phyloP scores from a whole-genome alignment of 2,329 filamentous ascomycete genomes.

The Sclerotinia sclerotiorum region DNA sequence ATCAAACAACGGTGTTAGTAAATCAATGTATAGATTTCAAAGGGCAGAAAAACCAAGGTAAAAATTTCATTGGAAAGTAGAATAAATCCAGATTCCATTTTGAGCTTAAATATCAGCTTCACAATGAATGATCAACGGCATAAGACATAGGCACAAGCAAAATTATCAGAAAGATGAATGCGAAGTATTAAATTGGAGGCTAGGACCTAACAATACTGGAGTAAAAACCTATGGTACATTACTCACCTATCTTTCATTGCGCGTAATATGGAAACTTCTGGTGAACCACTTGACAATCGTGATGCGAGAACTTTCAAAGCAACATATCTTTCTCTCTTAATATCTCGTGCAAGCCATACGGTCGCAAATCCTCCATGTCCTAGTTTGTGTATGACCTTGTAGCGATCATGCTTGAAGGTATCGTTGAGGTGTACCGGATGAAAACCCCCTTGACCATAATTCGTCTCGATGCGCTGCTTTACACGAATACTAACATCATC shows the following conservation, averaged over 20 bases:
- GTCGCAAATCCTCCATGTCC: conserved; percentile 48
- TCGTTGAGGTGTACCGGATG: conserved; percentile 48
- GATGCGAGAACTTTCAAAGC: conserved; percentile 31
- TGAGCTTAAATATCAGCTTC: too few relatives aligned
- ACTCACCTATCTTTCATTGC: conserved; percentile 20
- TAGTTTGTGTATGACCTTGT: conserved; percentile 48
- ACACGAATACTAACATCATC: not conserved
- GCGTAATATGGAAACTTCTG: conserved; percentile 29
- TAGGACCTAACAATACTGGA: not conserved
- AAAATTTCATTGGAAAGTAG: too few relatives aligned
- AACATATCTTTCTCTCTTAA: conserved; percentile 26
- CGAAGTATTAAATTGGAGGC: not conserved
- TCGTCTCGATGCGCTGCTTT: conserved; percentile 16
- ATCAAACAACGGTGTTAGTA: not conserved
- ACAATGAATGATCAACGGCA: too few relatives aligned
- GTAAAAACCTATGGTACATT: not conserved
- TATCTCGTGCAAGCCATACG: conserved; percentile 47
- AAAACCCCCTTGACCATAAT: conserved; percentile 43
- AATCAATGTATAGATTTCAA: not conserved
- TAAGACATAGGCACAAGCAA: too few relatives aligned
- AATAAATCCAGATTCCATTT: too few relatives aligned
- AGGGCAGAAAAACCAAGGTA: too few relatives aligned
- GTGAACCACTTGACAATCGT: conserved; percentile 24
- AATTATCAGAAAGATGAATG: not conserved
- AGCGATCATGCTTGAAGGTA: conserved; percentile 45